Base-by-base conservation (phyloP, 768 basidiomycete species). In the Phaffia tasmanica region DNA sequence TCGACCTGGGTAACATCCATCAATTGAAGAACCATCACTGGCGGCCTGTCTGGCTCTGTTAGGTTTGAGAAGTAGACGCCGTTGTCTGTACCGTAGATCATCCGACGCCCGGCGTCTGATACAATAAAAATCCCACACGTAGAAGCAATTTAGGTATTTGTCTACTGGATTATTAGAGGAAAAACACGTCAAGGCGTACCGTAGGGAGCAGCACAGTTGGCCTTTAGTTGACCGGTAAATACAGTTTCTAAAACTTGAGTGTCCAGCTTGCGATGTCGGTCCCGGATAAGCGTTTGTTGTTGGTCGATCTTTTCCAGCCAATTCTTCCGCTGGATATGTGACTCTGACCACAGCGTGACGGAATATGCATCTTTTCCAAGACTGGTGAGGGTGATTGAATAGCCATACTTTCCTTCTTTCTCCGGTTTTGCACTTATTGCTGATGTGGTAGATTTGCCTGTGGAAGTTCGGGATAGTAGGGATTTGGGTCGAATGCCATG, bases 61-160 rank as follows among this genome's bases (percentile, higher is more conserved):
- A 95, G 79, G 75, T 97, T 89, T 30, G 90, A 90, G 68, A 98
- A 82, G 75, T 97, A 99, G 29, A 99, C 87, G 29, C 95, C 95
- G 70, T 97, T 92, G 72, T 93, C 89, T 4, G 94, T 94, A n/a
- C 94, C 95, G 76, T 93, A 98, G 11, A 89, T 92, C 71, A 95
- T 85, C 64, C 85, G 82, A 72, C 86, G 80, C 16, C 91, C 94
- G 82, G 93, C 95, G 75, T n/a, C 57, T 49, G 51, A 19, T 21
- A 6, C 49, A 54, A 19, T 23, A 42, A 3, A 32, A 30, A 29
- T 7, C 15, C 14, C 63, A 48, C 30, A 27, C 3, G 56, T 46
- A 7, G 15, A 6, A 0, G 27, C 25, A 27, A 50, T 14, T 27
- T 53, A 57, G 21, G 1, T 18, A 3, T 19, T 7, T 18, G 21